A percentile compares a stretch with the other conserved stretches of the same genome.
Evolutionary conservation across 108 stramenopile species (phyloP).

Genomic region (Pseudonitzschia multiseries): DNA sequence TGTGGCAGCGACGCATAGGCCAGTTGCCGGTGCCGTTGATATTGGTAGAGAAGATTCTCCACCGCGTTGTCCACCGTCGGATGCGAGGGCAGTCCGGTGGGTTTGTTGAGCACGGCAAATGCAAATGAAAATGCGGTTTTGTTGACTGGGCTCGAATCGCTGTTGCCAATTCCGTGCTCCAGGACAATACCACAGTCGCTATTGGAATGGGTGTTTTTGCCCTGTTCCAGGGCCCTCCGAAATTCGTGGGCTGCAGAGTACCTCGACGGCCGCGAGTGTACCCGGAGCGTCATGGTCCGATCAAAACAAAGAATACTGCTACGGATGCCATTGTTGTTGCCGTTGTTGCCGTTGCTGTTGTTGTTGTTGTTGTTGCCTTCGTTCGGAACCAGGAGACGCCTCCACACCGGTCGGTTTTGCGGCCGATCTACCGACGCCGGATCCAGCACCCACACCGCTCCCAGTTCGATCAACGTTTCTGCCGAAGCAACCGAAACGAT

Average conservation of each 20-base stretch:
- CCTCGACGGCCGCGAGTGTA: background rate
- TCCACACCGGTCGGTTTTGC: slow-evolving; percentile 19
- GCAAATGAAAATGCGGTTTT: background rate
- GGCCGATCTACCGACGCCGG: slow-evolving; percentile 7
- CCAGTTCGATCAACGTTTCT: background rate
- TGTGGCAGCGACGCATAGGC: slow-evolving; percentile 54
- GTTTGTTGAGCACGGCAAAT: slow-evolving; percentile 22
- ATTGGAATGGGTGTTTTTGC: no score
- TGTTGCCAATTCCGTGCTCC: background rate
- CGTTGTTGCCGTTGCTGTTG: background rate
- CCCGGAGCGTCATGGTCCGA: background rate
- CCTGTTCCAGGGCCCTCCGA: background rate
- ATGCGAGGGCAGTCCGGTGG: slow-evolving; percentile 63
- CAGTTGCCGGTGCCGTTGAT: background rate
- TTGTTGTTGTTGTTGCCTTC: background rate
- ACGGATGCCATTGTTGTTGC: background rate
- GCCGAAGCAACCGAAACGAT: background rate
- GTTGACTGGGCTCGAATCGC: background rate
- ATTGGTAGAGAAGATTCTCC: slow-evolving; percentile 63
- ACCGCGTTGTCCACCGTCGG: slow-evolving; percentile 77
- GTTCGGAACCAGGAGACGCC: background rate
- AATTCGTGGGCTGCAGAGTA: background rate
- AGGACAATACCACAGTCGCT: background rate
- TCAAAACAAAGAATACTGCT: background rate
- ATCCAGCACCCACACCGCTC: slow-evolving; percentile 26